A percentile compares a stretch with the other conserved stretches of the same genome.
Evolutionary conservation across 2,329 filamentous ascomycete species (phyloP).

Genomic region (Alternaria consortialis): DNA sequence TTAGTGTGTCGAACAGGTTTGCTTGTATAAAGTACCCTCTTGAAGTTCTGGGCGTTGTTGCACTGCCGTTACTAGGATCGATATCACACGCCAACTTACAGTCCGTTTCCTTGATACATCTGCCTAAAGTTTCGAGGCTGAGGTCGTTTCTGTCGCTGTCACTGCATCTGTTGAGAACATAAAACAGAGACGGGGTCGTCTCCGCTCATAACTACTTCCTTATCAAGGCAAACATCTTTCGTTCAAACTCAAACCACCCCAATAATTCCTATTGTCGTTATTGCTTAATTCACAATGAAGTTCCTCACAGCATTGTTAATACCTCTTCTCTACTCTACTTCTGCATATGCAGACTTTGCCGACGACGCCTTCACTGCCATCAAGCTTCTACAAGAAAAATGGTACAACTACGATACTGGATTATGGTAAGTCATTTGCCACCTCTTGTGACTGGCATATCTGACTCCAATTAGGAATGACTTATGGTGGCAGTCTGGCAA

Average conservation of each 20-base stretch:
- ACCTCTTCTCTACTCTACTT: slow-evolving; percentile 23
- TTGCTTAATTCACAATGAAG: slow-evolving; percentile 32
- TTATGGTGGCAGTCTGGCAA: slow-evolving; percentile 53
- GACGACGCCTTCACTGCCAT: slow-evolving; percentile 40
- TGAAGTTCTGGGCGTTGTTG: slow-evolving; percentile 15
- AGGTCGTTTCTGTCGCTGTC: slow-evolving; percentile 26
- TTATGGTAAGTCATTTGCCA: slow-evolving; percentile 38
- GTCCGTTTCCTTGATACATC: slow-evolving; percentile 21
- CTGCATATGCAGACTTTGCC: slow-evolving; percentile 33
- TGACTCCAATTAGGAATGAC: slow-evolving; percentile 24
- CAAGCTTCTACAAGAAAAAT: slow-evolving; percentile 43
- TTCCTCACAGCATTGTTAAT: slow-evolving; percentile 21
- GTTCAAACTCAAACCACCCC: background rate
- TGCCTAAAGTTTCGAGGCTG: slow-evolving; percentile 18
- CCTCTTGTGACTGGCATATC: background rate
- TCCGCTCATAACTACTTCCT: slow-evolving; percentile 7
- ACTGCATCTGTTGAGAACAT: slow-evolving; percentile 25
- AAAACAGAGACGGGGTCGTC: slow-evolving; percentile 27
- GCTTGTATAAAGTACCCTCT: slow-evolving; percentile 26
- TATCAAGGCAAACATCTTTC: slow-evolving; percentile 5
- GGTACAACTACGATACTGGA: slow-evolving; percentile 45
- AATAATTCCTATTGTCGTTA: background rate
- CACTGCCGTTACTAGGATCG: background rate
- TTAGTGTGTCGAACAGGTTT: slow-evolving; percentile 26
- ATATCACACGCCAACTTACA: slow-evolving; percentile 29